These are phyloP conservation scores for Calonectria montana DNA, from an alignment of 2,329 filamentous ascomycete genomes.

Conservation along the genomic window DNA sequence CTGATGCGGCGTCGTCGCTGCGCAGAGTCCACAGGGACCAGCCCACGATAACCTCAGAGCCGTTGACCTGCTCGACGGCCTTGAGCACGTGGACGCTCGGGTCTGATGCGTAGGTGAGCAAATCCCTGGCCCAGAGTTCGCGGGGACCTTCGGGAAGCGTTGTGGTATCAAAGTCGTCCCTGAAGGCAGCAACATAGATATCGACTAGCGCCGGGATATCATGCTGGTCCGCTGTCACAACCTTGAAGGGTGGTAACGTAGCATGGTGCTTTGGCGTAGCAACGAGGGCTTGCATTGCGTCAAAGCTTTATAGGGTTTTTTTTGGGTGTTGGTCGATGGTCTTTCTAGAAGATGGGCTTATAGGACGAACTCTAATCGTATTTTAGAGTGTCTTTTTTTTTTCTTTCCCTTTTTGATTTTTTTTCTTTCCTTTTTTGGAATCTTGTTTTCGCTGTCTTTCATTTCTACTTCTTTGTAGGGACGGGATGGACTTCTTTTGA, in stretches of 20 bases:
- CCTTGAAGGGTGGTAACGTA: background rate
- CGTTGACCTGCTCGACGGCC: background rate
- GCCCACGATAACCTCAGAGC: background rate
- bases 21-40: constrained; percentile 5
- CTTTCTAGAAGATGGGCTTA: background rate
- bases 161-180: background rate
- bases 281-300: background rate
- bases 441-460: background rate
- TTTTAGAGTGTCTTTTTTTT: background rate
- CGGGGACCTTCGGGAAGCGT: background rate
- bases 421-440: background rate
- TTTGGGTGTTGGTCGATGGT: background rate
- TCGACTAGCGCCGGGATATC: constrained; percentile 14
- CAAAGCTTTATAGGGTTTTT: background rate
- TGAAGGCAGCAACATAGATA: constrained; percentile 2
- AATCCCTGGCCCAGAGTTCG: background rate
- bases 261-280: background rate
- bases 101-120: background rate
- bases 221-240: background rate
- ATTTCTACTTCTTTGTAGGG: background rate
- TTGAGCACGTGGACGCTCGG: constrained; percentile 7
- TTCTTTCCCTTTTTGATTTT: no score
- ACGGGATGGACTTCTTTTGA: background rate
- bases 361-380: background rate
- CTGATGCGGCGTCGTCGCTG: background rate